Evolutionary conservation across 352 stramenopile species (phyloP).

Genomic region (Pythium chondricola): DNA sequence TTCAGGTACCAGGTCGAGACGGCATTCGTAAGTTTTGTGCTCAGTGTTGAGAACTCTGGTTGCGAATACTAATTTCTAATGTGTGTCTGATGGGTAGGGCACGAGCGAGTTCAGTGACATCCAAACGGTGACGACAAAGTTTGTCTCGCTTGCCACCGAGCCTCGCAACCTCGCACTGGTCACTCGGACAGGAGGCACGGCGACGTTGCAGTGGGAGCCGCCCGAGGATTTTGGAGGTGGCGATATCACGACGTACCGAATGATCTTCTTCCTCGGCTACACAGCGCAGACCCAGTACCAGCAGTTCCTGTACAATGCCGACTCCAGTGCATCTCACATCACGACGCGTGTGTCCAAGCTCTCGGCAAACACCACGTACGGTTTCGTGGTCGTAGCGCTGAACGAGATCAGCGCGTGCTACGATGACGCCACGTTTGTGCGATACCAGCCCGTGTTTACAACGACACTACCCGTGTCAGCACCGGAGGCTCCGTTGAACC

Average conservation of each 20-base stretch:
- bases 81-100: too few species aligned
- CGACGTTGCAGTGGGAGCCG: constrained; percentile 33
- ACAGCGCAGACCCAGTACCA: constrained; percentile 23
- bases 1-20: constrained; percentile 39
- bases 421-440: constrained; percentile 19
- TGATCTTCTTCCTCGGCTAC: constrained; percentile 36
- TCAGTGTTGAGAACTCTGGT: too few species aligned
- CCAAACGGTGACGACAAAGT: constrained; percentile 25
- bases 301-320: constrained; percentile 27
- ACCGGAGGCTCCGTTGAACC: constrained; percentile 27
- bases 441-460: constrained; percentile 27
- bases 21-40: constrained; percentile 27
- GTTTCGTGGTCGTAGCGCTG: constrained; percentile 39
- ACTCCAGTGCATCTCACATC: constrained; percentile 11
- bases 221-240: constrained; percentile 50
- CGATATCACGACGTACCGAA: constrained; percentile 40
- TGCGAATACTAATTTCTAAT: too few species aligned
- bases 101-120: constrained; percentile 41
- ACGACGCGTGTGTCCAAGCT: constrained; percentile 34
- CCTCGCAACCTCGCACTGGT: constrained; percentile 22
- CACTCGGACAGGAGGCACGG: constrained; percentile 28
- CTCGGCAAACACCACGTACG: constrained; percentile 42
- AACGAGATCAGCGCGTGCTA: constrained; percentile 50
- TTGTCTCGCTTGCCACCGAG: constrained; percentile 37
- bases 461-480: constrained; percentile 24